Conservation (phyloP, 1,139 yeast genomes). For the Suhomyces terraborum region DNA sequence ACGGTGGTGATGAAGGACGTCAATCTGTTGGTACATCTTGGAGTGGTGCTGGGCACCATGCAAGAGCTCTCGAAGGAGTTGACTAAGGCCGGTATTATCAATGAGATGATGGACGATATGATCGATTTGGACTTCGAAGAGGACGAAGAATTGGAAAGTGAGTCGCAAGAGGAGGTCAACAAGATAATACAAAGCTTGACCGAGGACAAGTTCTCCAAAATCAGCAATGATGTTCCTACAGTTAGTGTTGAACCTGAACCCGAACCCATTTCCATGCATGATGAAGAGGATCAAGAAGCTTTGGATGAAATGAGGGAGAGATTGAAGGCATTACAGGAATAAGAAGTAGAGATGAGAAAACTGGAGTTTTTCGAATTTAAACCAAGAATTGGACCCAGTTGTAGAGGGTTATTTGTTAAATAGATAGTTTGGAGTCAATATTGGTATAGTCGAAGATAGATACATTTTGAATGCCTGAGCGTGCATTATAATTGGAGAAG, state of each 20-base stretch:
- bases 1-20: conserved; percentile 89
- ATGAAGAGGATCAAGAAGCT: conserved; percentile 72
- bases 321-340: conserved; percentile 80
- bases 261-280: conserved; percentile 28
- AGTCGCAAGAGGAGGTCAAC: conserved; percentile 68
- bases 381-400: conserved; percentile 4
- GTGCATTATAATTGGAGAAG: neutral
- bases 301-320: conserved; percentile 88
- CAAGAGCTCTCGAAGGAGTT: conserved; percentile 84
- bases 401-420: neutral
- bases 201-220: conserved; percentile 45
- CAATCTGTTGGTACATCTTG: conserved; percentile 72
- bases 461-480: neutral
- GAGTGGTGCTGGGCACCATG: conserved; percentile 83
- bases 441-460: neutral
- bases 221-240: conserved; percentile 47
- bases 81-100: conserved; percentile 88
- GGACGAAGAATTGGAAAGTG: conserved; percentile 61
- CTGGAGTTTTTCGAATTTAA: conserved; percentile 1
- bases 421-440: conserved; percentile 1
- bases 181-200: conserved; percentile 50
- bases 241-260: conserved; percentile 25
- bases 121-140: conserved; percentile 68
- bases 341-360: neutral
- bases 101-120: conserved; percentile 94